Evolutionary conservation across 2,329 filamentous ascomycete species (phyloP), one percentile per base, ranked within the genome.

Genomic region (Knoxdaviesia capensis): DNA sequence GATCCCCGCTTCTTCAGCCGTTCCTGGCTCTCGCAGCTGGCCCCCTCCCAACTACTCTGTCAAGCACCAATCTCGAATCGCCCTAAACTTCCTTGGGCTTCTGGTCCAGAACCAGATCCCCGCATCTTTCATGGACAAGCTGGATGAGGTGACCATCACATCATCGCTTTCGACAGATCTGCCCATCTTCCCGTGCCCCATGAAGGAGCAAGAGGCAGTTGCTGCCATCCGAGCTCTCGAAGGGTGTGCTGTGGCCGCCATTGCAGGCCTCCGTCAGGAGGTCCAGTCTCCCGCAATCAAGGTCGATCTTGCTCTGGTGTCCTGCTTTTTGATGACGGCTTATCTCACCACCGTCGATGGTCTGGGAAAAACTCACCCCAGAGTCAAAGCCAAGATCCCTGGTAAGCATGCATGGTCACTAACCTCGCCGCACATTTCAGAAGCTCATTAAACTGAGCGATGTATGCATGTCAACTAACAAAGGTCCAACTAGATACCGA

Each of bases 401-500:
- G 54, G 55, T 55, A 9, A 43, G 47, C 32, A 44, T 36, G 11
- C 31, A 20, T 20, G 33, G 38, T 31, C 4, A 3, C 9, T 11
- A 31, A 48, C 6, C 45, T 45, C 47, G 37, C 47, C 41, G 30
- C 20, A 20, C 20, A 5, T 10, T 8, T 11, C 32, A 40, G 31
- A 36, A 34, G 29, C n/a, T 5, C n/a, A 32, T n/a, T 6, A 40
- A 20, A 32, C 32, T 31, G 10, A 33, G 30, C 20, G 29, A 30
- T 31, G 29, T 2, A 20, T 20, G 20, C 20, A 20, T 20, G 20
- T 20, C 20, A 33, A 32, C 20, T 39, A 42, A 37, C 33, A 20
- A 36, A 9, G 11, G 3, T 20, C 3, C 20, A 41, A 34, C 9
- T 44, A 83, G 79, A 83, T 50, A 85, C 79, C 50, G 80, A 85